Evolutionary conservation across 768 basidiomycete genomes (phyloP).

Genomic region (Leccinellum albellum): DNA sequence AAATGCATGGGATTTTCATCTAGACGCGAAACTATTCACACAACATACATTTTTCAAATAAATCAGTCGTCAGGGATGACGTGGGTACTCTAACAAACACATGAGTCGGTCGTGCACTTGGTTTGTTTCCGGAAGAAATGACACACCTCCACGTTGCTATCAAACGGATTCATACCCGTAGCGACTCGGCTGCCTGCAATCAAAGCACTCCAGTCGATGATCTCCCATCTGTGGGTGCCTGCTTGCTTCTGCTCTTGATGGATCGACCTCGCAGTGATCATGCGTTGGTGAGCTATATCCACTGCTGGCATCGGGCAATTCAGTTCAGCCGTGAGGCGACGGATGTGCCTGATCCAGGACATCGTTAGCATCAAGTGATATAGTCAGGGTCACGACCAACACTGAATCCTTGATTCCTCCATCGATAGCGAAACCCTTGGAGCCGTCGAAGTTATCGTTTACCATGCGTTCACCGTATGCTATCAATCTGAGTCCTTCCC

Average conservation of each 20-base stretch:
- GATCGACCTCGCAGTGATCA: conserved; percentile 74
- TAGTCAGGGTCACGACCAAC: conserved; percentile 31
- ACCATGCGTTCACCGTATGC: conserved; percentile 67
- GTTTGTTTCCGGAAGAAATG: background rate
- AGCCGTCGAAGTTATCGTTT: conserved; percentile 70
- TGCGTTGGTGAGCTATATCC: conserved; percentile 71
- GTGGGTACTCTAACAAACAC: conserved; percentile 9
- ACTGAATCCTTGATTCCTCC: conserved; percentile 87
- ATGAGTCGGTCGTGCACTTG: background rate
- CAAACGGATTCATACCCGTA: conserved; percentile 57
- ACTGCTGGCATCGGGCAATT: conserved; percentile 69
- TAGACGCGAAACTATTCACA: background rate
- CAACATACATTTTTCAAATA: background rate
- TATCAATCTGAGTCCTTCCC: conserved; percentile 38
- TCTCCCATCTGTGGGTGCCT: conserved; percentile 49
- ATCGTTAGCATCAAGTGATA: conserved; percentile 2
- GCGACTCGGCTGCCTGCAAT: conserved; percentile 75
- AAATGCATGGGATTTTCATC: background rate
- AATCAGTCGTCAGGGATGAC: conserved; percentile 24
- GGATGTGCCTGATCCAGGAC: conserved; percentile 50
- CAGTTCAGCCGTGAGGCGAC: conserved; percentile 59
- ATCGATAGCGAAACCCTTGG: conserved; percentile 72
- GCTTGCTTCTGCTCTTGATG: conserved; percentile 46
- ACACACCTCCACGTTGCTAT: conserved; percentile 31
- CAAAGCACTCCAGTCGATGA: conserved; percentile 80